A percentile compares a stretch with the other conserved stretches of the same genome.
Evolutionary conservation across 1,139 yeast species (phyloP).

Genomic region (Yamadazyma atlantica): DNA sequence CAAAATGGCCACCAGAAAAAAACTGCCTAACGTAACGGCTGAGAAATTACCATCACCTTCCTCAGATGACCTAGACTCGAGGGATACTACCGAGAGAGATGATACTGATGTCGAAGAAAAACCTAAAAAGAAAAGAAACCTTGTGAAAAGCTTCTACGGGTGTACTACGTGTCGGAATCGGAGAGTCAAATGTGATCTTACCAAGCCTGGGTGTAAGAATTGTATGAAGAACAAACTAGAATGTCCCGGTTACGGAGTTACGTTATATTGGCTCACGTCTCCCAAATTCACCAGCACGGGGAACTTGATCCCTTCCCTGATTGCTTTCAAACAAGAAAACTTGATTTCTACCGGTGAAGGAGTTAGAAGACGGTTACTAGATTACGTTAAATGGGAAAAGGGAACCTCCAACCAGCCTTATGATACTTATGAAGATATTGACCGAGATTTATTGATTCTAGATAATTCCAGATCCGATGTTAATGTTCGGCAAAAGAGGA

Average conservation of each 20-base stretch:
- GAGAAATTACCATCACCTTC: conserved; percentile 1
- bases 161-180: conserved; percentile 53
- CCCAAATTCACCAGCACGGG: conserved; percentile 37
- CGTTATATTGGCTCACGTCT: conserved; percentile 72
- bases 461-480: conserved; percentile 51
- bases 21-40: background rate
- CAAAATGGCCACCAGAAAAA: no score
- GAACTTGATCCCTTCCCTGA: conserved; percentile 15
- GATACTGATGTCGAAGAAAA: background rate
- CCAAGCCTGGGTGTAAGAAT: conserved; percentile 42
- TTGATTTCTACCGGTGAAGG: conserved; percentile 24
- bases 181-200: conserved; percentile 49
- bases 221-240: conserved; percentile 49
- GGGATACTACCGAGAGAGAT: background rate
- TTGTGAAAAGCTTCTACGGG: conserved; percentile 48
- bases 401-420: conserved; percentile 44
- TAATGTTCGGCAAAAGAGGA: conserved; percentile 33
- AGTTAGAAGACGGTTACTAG: conserved; percentile 68
- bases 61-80: conserved; percentile 1
- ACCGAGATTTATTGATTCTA: conserved; percentile 61
- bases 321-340: conserved; percentile 16
- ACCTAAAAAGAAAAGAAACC: conserved; percentile 10
- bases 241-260: conserved; percentile 84
- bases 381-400: conserved; percentile 65
- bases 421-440: conserved; percentile 79